Evolutionary conservation across 371 early-diverging fungal genomes (phyloP).

Genomic region (Conidiobolus coronatus): DNA sequence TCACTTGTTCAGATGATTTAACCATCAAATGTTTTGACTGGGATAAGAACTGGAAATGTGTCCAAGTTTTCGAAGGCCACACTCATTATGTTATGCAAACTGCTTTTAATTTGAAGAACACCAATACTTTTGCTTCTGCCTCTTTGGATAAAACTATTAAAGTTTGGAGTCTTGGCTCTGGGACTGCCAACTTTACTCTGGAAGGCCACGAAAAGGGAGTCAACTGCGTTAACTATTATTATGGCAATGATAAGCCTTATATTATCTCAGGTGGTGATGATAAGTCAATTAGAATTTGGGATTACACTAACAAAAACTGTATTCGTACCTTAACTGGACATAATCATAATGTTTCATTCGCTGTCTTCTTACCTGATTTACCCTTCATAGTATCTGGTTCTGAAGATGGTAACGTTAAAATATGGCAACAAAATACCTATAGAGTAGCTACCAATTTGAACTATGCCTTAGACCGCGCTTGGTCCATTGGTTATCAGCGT

Average conservation of each 20-base stretch:
- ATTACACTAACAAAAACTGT: constrained; percentile 97
- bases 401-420: constrained; percentile 87
- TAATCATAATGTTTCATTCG: constrained; percentile 86
- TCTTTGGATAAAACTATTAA: constrained; percentile 84
- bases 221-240: constrained; percentile 85
- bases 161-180: constrained; percentile 67
- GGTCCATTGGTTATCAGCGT: constrained; percentile 71
- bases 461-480: constrained; percentile 90
- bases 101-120: constrained; percentile 91
- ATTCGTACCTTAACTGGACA: constrained; percentile 96
- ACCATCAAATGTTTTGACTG: constrained; percentile 98
- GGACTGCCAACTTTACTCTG: constrained; percentile 75
- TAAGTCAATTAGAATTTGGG: constrained; percentile 91
- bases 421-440: constrained; percentile 97
- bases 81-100: constrained; percentile 94
- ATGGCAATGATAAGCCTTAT: constrained; percentile 88
- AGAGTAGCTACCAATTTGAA: constrained; percentile 86
- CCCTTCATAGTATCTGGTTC: constrained; percentile 92
- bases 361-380: constrained; percentile 88
- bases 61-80: constrained; percentile 94
- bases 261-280: constrained; percentile 85
- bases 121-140: constrained; percentile 91
- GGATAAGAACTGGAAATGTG: constrained; percentile 94
- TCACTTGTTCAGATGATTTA: constrained; percentile 96
- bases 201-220: constrained; percentile 91